Conservation (phyloP, 2,329 filamentous ascomycete species). For the Talaromyces sp. region DNA sequence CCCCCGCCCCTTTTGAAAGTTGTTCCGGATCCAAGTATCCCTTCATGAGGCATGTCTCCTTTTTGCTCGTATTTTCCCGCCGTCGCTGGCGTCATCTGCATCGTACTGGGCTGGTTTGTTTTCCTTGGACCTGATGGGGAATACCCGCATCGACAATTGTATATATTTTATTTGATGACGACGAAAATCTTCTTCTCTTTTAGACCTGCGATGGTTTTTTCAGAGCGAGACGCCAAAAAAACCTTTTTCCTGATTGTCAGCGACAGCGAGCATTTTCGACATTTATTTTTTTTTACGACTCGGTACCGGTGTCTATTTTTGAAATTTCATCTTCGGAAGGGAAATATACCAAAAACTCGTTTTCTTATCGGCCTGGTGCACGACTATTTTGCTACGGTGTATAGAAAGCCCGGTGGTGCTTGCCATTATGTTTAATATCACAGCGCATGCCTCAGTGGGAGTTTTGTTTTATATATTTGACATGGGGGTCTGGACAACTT, state of each 20-base stretch:
- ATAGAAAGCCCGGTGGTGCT: slow-evolving; percentile 34
- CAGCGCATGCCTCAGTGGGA: slow-evolving; percentile 31
- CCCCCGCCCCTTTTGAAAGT: slow-evolving; percentile 15
- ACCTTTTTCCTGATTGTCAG: slow-evolving; percentile 32
- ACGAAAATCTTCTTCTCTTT: slow-evolving; percentile 22
- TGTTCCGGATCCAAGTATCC: slow-evolving; percentile 18
- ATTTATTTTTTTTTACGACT: slow-evolving; percentile 21
- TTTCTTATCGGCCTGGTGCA: slow-evolving; percentile 24
- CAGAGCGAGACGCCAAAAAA: slow-evolving; percentile 24
- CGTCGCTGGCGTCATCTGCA: slow-evolving; percentile 30
- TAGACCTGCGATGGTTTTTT: slow-evolving; percentile 13
- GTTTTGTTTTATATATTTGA: slow-evolving; percentile 30
- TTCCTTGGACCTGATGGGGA: slow-evolving; percentile 1
- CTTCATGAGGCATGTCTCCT: slow-evolving; percentile 28
- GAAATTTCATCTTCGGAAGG: slow-evolving; percentile 33
- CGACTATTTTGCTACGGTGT: slow-evolving; percentile 33
- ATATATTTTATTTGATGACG: slow-evolving; percentile 12
- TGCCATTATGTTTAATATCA: slow-evolving; percentile 15
- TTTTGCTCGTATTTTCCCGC: slow-evolving; percentile 18
- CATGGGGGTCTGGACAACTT: slow-evolving; percentile 22
- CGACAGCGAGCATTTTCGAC: slow-evolving; percentile 34
- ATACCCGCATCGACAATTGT: slow-evolving; percentile 9
- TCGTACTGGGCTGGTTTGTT: slow-evolving; percentile 17
- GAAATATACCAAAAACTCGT: slow-evolving; percentile 19
- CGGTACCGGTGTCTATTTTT: slow-evolving; percentile 27